Conservation (phyloP, 371 early-diverging fungal genomes). For the Actinomucor elegans region DNA sequence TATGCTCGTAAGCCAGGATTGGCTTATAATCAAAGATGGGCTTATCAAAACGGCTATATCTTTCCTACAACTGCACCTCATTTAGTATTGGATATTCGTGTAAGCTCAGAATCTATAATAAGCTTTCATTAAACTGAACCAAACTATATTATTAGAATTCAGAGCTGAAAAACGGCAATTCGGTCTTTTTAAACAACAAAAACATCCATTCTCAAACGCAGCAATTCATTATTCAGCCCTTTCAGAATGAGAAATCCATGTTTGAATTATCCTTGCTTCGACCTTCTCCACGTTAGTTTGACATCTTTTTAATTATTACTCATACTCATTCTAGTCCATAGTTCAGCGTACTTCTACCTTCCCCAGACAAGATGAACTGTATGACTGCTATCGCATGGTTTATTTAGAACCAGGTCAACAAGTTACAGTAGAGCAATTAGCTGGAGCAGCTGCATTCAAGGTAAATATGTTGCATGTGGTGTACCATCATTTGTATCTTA, state of each 20-base stretch:
- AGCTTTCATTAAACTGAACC: background rate
- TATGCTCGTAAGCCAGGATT: constrained; percentile 51
- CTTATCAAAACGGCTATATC: constrained; percentile 47
- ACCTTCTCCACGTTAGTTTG: constrained; percentile 39
- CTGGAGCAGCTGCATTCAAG: constrained; percentile 66
- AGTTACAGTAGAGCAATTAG: constrained; percentile 37
- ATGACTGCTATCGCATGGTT: constrained; percentile 39
- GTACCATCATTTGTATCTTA: too few species aligned
- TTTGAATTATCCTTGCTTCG: constrained; percentile 40
- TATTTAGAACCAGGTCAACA: constrained; percentile 17
- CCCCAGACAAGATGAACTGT: constrained; percentile 43
- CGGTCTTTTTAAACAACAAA: constrained; percentile 35
- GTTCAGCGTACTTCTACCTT: constrained; percentile 30
- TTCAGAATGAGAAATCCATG: constrained; percentile 39
- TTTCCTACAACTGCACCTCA: constrained; percentile 38
- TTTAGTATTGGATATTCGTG: constrained; percentile 44
- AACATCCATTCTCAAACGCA: constrained; percentile 32
- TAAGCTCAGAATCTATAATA: constrained; percentile 6
- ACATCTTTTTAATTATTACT: constrained; percentile 2
- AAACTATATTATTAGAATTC: constrained; percentile 31
- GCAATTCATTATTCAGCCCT: constrained; percentile 48
- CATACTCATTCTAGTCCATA: background rate
- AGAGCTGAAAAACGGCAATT: constrained; percentile 40
- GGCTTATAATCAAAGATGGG: constrained; percentile 52
- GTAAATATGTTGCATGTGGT: constrained; percentile 11